These are phyloP conservation scores for Talaromyces sp. DNA, from an alignment of 2,329 filamentous ascomycete species.

Conservation along the genomic window DNA sequence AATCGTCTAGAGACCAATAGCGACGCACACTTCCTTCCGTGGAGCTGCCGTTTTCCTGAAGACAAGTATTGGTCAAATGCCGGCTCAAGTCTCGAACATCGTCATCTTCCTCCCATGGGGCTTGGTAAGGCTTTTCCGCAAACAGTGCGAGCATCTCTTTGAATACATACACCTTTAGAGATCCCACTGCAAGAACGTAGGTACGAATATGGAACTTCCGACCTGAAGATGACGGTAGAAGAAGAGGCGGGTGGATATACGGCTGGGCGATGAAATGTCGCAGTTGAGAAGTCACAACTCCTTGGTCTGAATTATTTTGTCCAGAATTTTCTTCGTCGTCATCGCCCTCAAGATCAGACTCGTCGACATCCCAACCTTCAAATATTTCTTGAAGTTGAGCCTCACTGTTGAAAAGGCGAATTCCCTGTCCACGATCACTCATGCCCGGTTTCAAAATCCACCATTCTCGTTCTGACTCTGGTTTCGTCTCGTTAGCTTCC, in stretches of 20 bases:
- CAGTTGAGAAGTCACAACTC: constrained; percentile 80
- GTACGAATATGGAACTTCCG: constrained; percentile 93
- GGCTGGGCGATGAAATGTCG: constrained; percentile 94
- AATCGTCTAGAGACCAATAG: constrained; percentile 64
- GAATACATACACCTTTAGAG: constrained; percentile 79
- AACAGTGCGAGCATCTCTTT: constrained; percentile 89
- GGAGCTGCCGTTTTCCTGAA: constrained; percentile 57
- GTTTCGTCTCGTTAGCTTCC: constrained; percentile 60
- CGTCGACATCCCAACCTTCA: constrained; percentile 76
- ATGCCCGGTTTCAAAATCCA: constrained; percentile 98
- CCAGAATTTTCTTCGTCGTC: constrained; percentile 18
- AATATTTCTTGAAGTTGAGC: constrained; percentile 81
- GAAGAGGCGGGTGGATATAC: constrained; percentile 83
- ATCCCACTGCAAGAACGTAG: constrained; percentile 78
- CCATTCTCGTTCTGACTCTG: constrained; percentile 66
- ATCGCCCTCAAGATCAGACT: constrained; percentile 46
- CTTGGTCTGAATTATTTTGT: constrained; percentile 29
- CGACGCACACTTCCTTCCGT: constrained; percentile 62
- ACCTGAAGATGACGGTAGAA: constrained; percentile 56
- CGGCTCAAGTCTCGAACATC: constrained; percentile 54
- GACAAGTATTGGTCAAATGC: constrained; percentile 92
- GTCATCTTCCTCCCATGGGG: constrained; percentile 49
- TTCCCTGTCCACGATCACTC: constrained; percentile 93
- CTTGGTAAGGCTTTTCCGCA: constrained; percentile 64
- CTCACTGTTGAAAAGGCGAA: constrained; percentile 79